A percentile compares a stretch with the other conserved stretches of the same genome.
Conservation (phyloP, 345 rosid species). For the Salix exigua region DNA sequence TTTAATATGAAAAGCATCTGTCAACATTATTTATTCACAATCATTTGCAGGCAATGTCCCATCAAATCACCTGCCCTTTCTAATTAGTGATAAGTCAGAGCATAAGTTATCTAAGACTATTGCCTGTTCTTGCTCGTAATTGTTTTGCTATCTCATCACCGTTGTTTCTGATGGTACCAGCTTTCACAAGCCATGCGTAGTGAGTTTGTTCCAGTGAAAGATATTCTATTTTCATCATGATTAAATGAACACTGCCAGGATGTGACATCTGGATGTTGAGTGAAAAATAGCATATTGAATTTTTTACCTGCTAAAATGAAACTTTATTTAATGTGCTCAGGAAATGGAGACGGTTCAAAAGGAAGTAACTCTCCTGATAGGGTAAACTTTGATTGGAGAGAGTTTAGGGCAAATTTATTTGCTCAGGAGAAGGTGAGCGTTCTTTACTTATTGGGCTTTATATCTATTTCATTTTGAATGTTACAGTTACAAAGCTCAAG, state of each 20-base stretch:
- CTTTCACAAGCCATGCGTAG: neutral
- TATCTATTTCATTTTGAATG: neutral
- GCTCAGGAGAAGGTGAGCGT: conserved; percentile 66
- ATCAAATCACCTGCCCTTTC: no score
- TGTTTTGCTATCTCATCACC: neutral
- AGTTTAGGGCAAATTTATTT: conserved; percentile 76
- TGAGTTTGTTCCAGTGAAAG: neutral
- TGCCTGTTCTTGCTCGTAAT: no score
- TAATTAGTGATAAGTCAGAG: no score
- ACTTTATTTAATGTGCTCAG: conserved; percentile 20
- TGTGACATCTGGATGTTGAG: neutral
- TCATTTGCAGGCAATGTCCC: no score
- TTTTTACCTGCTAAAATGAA: neutral
- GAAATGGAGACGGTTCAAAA: conserved; percentile 54
- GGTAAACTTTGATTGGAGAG: conserved; percentile 71
- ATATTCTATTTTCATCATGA: neutral
- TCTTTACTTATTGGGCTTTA: neutral
- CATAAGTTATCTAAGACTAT: no score
- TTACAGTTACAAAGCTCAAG: neutral
- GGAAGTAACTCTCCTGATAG: conserved; percentile 49
- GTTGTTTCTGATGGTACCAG: neutral
- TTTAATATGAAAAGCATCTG: no score
- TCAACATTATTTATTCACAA: no score
- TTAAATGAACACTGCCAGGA: neutral
- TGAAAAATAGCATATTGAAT: neutral